Base-by-base conservation (phyloP, 495 filamentous ascomycete species). In the Jackrogersella multiformis region DNA sequence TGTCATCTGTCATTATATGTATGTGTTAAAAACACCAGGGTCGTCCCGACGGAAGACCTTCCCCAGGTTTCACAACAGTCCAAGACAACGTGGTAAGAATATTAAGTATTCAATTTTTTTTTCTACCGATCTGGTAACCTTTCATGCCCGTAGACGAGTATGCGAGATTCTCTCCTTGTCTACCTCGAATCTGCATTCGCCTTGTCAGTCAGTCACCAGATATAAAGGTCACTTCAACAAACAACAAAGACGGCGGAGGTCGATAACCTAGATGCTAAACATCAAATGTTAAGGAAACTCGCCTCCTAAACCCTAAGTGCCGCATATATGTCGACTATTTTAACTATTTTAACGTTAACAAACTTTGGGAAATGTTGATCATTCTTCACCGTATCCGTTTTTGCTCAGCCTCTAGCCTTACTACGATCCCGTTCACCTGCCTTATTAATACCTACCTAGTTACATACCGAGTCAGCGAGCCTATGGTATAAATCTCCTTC, bases 391-490 rank as follows among this genome's bases (percentile, higher is more conserved):
- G 58, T 52, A 42, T 18, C 58, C 53, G 18, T 56, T 57, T 28
- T 57, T 15, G 39, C 52, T 54, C 65, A 68, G 65, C 65, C 38
- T 42, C 53, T 36, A 68, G 65, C 65, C 58, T 68, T 68, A 68
- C 65, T 68, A 68, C 34, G 39, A 62, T 68, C 30, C 20, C 38
- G 20, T 7, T 45, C 57, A 51, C 51, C 36, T 56, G 35, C 52
- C 52, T 51, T 49, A 53, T 45, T 35, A 35, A 35, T 35, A 44
- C 1, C 23, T n/a, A n/a, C n/a, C n/a, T n/a, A n/a, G n/a, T 12
- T 23, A 38, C 3, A 38, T 24, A 10, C 20, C 42, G 15, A 24
- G 26, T 30, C 10, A n/a, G n/a, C n/a, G n/a, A n/a, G n/a, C n/a
- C n/a, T n/a, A 42, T 12, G 18, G 18, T 18, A 54, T 51, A n/a